phyloP scores from a whole-genome alignment of 768 basidiomycete genomes.

The Mycena galericulata region DNA sequence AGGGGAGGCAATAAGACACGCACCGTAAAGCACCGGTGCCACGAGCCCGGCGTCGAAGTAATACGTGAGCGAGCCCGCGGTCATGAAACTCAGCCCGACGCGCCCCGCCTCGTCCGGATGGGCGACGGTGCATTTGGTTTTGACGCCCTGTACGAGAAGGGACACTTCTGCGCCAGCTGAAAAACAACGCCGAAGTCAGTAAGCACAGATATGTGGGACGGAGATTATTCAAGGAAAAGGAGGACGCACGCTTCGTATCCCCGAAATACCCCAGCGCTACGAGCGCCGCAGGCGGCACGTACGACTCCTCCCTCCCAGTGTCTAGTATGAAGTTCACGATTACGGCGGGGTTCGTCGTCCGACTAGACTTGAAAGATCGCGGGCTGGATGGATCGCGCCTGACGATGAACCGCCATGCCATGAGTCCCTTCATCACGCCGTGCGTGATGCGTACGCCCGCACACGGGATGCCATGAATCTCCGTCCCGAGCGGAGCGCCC shows the following conservation, averaged over 20 bases:
- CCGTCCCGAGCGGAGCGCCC: conserved; percentile 34
- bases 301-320: conserved; percentile 35
- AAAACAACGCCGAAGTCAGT: background rate
- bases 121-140: conserved; percentile 36
- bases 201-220: background rate
- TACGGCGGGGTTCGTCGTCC: conserved; percentile 23
- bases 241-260: conserved; percentile 24
- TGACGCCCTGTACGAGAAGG: conserved; percentile 38
- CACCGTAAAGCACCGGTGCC: conserved; percentile 42
- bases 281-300: conserved; percentile 34
- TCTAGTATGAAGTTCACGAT: conserved; percentile 43
- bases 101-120: conserved; percentile 37
- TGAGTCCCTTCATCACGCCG: conserved; percentile 38
- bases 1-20: background rate
- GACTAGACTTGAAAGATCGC: background rate
- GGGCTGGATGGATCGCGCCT: conserved; percentile 13
- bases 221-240: background rate
- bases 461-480: conserved; percentile 40
- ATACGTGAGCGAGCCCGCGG: conserved; percentile 38
- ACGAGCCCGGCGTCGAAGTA: conserved; percentile 38
- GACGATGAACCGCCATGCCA: conserved; percentile 43
- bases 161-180: conserved; percentile 38
- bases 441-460: conserved; percentile 42
- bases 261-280: conserved; percentile 36
- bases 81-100: conserved; percentile 38